phyloP scores from a whole-genome alignment of 257 asterid species.

The Rehmannia glutinosa region DNA sequence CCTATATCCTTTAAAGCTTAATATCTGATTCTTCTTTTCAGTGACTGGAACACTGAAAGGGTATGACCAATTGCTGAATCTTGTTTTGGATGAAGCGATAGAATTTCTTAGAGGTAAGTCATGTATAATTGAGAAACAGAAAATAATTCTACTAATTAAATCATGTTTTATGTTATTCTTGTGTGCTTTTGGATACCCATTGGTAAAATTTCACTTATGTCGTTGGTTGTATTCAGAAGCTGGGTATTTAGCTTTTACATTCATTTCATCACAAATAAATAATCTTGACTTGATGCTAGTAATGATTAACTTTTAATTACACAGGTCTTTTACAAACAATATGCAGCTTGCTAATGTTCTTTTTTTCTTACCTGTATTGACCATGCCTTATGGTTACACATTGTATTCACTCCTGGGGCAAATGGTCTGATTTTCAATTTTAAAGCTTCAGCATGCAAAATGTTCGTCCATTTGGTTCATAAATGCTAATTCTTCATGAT shows the following conservation, averaged over 20 bases:
- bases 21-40: constrained; percentile 26
- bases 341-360: not conserved
- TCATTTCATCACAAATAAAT: not conserved
- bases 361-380: not conserved
- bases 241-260: not conserved
- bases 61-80: constrained; percentile 93
- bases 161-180: not conserved
- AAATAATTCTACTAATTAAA: not conserved
- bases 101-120: constrained; percentile 81
- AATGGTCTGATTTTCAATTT: not conserved
- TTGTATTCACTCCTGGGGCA: not conserved
- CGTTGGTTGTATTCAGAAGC: not conserved
- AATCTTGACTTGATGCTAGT: not conserved
- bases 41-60: constrained; percentile 98
- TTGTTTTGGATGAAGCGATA: constrained; percentile 92
- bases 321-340: not conserved
- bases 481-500: not conserved
- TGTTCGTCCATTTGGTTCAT: not conserved
- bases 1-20: not conserved
- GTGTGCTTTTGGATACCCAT: not conserved
- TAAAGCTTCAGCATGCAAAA: not conserved
- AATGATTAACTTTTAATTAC: not conserved
- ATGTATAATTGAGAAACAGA: not conserved
- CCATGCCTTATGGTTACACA: not conserved
- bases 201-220: not conserved